A percentile compares a stretch with the other conserved stretches of the same genome.
Evolutionary conservation across 2,329 filamentous ascomycete genomes (phyloP).

Genomic region (Hirsutella rhossiliensis): DNA sequence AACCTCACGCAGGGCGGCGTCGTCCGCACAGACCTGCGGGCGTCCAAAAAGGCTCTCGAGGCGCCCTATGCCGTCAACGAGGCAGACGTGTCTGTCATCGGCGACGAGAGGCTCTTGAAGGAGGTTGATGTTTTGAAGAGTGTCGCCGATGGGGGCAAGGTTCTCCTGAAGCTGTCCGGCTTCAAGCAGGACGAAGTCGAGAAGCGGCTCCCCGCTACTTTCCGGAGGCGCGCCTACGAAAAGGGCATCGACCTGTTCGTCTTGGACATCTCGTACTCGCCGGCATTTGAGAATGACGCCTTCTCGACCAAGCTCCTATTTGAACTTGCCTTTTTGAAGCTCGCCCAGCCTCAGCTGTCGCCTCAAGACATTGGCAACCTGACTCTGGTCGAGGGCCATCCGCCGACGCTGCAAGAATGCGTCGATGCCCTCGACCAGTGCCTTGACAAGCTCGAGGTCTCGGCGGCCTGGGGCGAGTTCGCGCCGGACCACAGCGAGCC

Average conservation of each 20-base stretch:
- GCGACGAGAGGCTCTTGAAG: conserved; percentile 67
- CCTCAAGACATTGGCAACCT: conserved; percentile 55
- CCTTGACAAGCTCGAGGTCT: conserved; percentile 62
- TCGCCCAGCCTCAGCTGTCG: conserved; percentile 57
- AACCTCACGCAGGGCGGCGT: conserved; percentile 64
- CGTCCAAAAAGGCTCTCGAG: conserved; percentile 71
- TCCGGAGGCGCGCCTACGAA: conserved; percentile 60
- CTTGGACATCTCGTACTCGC: conserved; percentile 58
- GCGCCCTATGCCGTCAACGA: conserved; percentile 70
- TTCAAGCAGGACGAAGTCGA: conserved; percentile 84
- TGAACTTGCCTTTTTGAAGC: conserved; percentile 72
- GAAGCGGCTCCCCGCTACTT: conserved; percentile 62
- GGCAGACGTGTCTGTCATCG: conserved; percentile 70
- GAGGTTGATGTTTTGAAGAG: conserved; percentile 63
- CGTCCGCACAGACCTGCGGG: conserved; percentile 74
- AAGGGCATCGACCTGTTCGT: conserved; percentile 63
- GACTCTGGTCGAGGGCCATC: conserved; percentile 41
- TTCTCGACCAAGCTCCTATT: conserved; percentile 56
- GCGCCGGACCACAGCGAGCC: conserved; percentile 38
- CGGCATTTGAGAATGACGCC: conserved; percentile 54
- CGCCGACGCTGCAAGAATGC: conserved; percentile 37
- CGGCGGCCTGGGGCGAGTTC: conserved; percentile 66
- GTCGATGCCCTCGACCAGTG: conserved; percentile 57
- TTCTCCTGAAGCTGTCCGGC: conserved; percentile 65
- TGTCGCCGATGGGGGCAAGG: conserved; percentile 56